Evolutionary conservation across 2,329 filamentous ascomycete species (phyloP).

Genomic region (Penicillium sp.): DNA sequence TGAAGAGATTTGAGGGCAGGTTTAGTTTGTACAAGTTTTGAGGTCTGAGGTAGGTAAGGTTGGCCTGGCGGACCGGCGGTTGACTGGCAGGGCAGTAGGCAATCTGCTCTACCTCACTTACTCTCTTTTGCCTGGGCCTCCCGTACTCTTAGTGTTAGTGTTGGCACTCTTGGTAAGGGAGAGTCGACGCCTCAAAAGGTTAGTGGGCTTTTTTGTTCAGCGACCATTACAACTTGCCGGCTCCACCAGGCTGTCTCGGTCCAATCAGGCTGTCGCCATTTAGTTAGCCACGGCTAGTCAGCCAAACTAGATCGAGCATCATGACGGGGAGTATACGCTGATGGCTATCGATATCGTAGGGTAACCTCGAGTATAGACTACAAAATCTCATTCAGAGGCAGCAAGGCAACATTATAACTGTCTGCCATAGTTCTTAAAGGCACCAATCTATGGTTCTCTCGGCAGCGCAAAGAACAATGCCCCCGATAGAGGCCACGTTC

Average conservation of each 20-base stretch:
- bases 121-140: not conserved
- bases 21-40: slow-evolving; percentile 25
- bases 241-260: slow-evolving; percentile 3
- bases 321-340: not conserved
- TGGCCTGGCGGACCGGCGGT: not conserved
- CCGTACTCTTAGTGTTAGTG: not conserved
- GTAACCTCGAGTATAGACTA: not conserved
- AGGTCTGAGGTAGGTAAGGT: not conserved
- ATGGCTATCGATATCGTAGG: not conserved
- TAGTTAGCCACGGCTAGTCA: slow-evolving; percentile 5
- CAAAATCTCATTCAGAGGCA: not conserved
- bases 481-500: not conserved
- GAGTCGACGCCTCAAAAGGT: not conserved
- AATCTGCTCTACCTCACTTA: not conserved
- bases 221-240: slow-evolving; percentile 15
- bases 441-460: not conserved
- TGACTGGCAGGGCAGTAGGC: not conserved
- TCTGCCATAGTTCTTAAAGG: not conserved
- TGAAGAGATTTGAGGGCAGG: slow-evolving; percentile 27
- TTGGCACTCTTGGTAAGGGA: not conserved
- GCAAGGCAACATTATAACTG: not conserved
- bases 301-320: not conserved
- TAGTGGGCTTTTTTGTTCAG: not conserved
- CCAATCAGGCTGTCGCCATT: slow-evolving; percentile 15
- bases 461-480: not conserved